A percentile compares a stretch with the other conserved stretches of the same genome.
Conservation (phyloP, 164 flowering plant genomes). For the Berberis vulgaris region DNA sequence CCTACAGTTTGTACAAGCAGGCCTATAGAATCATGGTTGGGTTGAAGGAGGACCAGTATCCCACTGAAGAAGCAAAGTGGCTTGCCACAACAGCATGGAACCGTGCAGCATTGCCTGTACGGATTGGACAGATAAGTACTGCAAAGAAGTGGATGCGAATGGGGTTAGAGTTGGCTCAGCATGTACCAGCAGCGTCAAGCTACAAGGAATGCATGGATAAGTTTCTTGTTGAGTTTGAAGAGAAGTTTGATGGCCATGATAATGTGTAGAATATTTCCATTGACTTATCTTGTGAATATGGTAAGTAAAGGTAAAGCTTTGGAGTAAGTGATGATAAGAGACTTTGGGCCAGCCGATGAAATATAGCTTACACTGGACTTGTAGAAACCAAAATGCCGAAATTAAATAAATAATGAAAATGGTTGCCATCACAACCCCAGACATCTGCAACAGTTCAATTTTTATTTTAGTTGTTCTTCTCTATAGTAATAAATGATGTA, state of each 20-base stretch:
- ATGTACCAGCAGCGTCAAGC: constrained; percentile 49
- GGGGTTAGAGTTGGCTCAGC: constrained; percentile 60
- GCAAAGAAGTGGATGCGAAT: constrained; percentile 78
- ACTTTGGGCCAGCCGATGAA: not conserved
- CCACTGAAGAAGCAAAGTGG: constrained; percentile 83
- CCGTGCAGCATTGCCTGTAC: constrained; percentile 61
- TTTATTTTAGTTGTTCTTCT: too few species aligned
- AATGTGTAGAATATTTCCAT: not conserved
- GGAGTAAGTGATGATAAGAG: not conserved
- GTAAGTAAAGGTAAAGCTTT: not conserved
- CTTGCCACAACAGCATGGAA: constrained; percentile 88
- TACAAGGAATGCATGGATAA: constrained; percentile 72
- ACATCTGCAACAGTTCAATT: too few species aligned
- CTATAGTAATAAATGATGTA: too few species aligned
- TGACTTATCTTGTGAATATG: not conserved
- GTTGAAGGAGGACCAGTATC: constrained; percentile 72
- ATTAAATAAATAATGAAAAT: too few species aligned
- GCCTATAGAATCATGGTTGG: constrained; percentile 82
- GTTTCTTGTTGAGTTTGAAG: constrained; percentile 35
- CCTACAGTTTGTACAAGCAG: constrained; percentile 50
- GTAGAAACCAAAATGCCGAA: not conserved
- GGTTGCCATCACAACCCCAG: too few species aligned
- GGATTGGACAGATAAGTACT: constrained; percentile 43
- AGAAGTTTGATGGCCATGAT: constrained; percentile 20
- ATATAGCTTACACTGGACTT: not conserved